These are phyloP conservation scores for Neonectria neomacrospora DNA, from an alignment of 2,329 filamentous ascomycete species.

Conservation along the genomic window DNA sequence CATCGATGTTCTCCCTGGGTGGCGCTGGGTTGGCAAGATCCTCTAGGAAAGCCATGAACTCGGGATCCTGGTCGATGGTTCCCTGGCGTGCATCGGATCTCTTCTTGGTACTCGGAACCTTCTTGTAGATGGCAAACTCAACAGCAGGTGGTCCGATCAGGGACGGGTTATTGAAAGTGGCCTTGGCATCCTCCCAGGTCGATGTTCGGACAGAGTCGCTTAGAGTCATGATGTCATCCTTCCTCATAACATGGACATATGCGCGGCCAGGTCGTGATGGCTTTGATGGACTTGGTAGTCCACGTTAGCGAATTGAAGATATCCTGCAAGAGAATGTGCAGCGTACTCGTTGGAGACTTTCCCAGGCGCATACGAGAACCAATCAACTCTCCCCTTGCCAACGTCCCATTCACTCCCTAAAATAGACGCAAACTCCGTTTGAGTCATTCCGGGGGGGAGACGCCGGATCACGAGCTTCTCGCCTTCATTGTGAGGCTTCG, in stretches of 20 bases:
- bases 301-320: slow-evolving; percentile 27
- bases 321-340: slow-evolving; percentile 5
- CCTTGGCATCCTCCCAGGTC: slow-evolving; percentile 84
- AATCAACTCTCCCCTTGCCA: slow-evolving; percentile 86
- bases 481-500: slow-evolving; percentile 58
- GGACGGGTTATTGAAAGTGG: slow-evolving; percentile 75
- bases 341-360: slow-evolving; percentile 87
- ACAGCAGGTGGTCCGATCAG: slow-evolving; percentile 82
- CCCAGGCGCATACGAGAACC: slow-evolving; percentile 72
- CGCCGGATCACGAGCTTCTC: slow-evolving; percentile 88
- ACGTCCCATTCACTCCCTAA: slow-evolving; percentile 84
- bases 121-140: slow-evolving; percentile 86
- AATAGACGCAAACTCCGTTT: slow-evolving; percentile 77
- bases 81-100: slow-evolving; percentile 87
- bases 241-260: slow-evolving; percentile 83
- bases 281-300: slow-evolving; percentile 75
- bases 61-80: slow-evolving; percentile 94
- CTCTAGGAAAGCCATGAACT: slow-evolving; percentile 94
- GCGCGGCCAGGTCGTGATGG: slow-evolving; percentile 82
- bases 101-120: slow-evolving; percentile 78
- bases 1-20: slow-evolving; percentile 57
- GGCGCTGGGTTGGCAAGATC: slow-evolving; percentile 77
- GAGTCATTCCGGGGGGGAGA: slow-evolving; percentile 85
- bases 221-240: slow-evolving; percentile 73
- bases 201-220: slow-evolving; percentile 75